A percentile compares a stretch with the other conserved stretches of the same genome.
phyloP scores from a whole-genome alignment of 192 early-diverging fungal species.

The Coemansia sp. region DNA sequence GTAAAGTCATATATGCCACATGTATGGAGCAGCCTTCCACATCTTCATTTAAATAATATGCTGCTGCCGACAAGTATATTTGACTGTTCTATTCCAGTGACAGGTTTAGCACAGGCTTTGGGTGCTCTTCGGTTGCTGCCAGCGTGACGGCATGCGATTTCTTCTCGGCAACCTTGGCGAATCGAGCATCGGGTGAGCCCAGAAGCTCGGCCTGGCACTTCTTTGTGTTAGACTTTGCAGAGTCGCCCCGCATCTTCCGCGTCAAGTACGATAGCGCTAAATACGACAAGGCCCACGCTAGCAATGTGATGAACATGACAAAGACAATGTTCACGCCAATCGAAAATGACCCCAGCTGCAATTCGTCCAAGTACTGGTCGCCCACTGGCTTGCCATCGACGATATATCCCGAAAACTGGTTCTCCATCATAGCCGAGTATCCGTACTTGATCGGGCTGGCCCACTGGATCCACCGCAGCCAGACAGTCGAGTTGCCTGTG shows the following conservation, averaged over 20 bases:
- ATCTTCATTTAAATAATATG: too few relatives aligned
- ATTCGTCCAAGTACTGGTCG: conserved; percentile 24
- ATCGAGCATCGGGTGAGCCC: conserved; percentile 34
- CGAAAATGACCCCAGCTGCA: conserved; percentile 45
- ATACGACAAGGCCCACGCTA: conserved; percentile 31
- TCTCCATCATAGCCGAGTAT: conserved; percentile 55
- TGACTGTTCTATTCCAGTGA: conserved; percentile 1
- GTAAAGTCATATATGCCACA: not conserved
- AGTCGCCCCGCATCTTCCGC: not conserved
- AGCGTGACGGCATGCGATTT: not conserved
- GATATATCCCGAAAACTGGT: conserved; percentile 52
- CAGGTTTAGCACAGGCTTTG: not conserved
- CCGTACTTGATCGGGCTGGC: conserved; percentile 63
- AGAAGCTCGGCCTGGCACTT: conserved; percentile 13
- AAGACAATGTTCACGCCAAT: conserved; percentile 47
- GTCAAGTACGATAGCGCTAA: conserved; percentile 34
- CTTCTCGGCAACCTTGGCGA: conserved; percentile 6
- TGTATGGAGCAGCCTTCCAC: too few relatives aligned
- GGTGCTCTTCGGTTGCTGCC: not conserved
- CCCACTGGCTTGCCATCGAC: conserved; percentile 42
- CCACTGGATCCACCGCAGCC: conserved; percentile 59
- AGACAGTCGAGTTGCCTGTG: conserved; percentile 59
- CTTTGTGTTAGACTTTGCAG: conserved; percentile 1
- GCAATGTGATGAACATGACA: conserved; percentile 18
- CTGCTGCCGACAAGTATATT: too few relatives aligned